Evolutionary conservation across 2,329 filamentous ascomycete species (phyloP), one percentile per base, ranked within the genome.

Genomic region (Purpureocillium lavendulum): DNA sequence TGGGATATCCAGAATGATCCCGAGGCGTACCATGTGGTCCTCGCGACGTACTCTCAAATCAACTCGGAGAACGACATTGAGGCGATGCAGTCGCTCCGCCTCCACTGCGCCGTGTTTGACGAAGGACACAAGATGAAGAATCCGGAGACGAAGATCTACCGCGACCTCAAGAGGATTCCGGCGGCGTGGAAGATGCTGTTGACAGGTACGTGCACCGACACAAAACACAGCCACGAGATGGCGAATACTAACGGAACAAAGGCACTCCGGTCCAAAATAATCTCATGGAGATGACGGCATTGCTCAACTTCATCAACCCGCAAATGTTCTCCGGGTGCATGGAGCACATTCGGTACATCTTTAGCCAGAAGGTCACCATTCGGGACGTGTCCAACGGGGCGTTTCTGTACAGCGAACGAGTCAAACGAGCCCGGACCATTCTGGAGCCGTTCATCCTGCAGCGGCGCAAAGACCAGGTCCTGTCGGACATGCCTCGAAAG

Each of bases 241-340:
- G n/a, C 24, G 24, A n/a, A n/a, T n/a, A n/a, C 49, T 61, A 31
- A 58, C 32, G 21, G 6, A n/a, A 29, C 18, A 87, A 82, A 21
- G 92, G 92, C 32, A 98, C 92, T 1, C 92, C 92, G 0, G 73
- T 98, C 2, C 87, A 94, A 59, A 94, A 98, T 64, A 97, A 97
- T 57, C 69, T 98, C 15, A 82, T 90, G 55, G 92, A 98, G 63
- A 77, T 98, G 53, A 83, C 88, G 31, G 85, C 88, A 3, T 75
- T 98, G 12, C 75, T 98, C 11, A 87, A 83, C n/a, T 97, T 98
- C 56, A 88, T 98, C 53, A 83, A 97, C 60, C 92, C 92, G 0
- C 66, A 76, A 7, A 74, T 97, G 29, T 98, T 98, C 58, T 69
- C 76, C 9, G 75, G 82, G 29, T 80, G 83, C 46, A 79, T 84